Conservation (phyloP, 495 filamentous ascomycete species). For the Clavariopsis aquatica region DNA sequence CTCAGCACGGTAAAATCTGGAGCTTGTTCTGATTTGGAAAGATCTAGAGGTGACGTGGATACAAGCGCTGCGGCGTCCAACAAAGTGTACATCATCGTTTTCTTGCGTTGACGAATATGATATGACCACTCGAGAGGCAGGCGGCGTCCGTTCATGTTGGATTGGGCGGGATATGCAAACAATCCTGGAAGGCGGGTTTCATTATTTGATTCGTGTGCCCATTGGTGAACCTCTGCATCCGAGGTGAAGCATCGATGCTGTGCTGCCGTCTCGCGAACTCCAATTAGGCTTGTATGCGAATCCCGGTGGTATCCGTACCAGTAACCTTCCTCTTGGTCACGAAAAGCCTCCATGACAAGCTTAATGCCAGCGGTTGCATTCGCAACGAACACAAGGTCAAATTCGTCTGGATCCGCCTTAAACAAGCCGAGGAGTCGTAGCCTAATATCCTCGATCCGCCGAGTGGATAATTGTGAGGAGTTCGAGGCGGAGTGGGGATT, state of each 20-base stretch:
- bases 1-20: conserved; percentile 89
- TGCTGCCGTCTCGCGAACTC: conserved; percentile 71
- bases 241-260: conserved; percentile 64
- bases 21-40: conserved; percentile 60
- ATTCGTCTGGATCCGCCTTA: conserved; percentile 77
- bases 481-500: conserved; percentile 88
- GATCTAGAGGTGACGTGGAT: conserved; percentile 73
- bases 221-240: conserved; percentile 67
- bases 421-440: conserved; percentile 74
- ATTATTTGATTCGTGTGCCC: conserved; percentile 48
- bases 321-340: conserved; percentile 65
- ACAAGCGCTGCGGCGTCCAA: conserved; percentile 89
- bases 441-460: conserved; percentile 73
- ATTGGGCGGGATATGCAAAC: conserved; percentile 88
- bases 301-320: conserved; percentile 82
- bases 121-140: conserved; percentile 71
- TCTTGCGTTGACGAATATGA: conserved; percentile 49
- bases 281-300: conserved; percentile 85
- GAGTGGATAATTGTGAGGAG: conserved; percentile 75
- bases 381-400: conserved; percentile 87
- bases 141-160: conserved; percentile 87
- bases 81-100: conserved; percentile 61
- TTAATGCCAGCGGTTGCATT: conserved; percentile 94
- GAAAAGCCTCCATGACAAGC: conserved; percentile 73
- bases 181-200: conserved; percentile 45